phyloP scores from a whole-genome alignment of 2,329 filamentous ascomycete genomes.

The Arthrobotrys entomopaga region DNA sequence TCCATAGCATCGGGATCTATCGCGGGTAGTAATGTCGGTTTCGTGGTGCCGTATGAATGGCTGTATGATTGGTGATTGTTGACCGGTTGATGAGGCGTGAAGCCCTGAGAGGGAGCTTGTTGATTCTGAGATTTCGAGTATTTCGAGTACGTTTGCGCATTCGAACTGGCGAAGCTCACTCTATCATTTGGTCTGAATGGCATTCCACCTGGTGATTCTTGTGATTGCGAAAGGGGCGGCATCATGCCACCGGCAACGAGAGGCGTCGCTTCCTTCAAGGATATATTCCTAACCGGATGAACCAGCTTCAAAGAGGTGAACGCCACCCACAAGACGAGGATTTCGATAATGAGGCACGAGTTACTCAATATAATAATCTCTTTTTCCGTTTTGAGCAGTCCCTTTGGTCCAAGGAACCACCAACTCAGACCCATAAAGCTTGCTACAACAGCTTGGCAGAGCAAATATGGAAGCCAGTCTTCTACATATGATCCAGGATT shows the following conservation, averaged over 20 bases:
- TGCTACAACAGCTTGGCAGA: constrained; percentile 35
- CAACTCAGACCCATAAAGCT: constrained; percentile 41
- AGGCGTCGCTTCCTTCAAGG: constrained; percentile 7
- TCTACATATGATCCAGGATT: constrained; percentile 48
- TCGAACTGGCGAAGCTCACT: not conserved
- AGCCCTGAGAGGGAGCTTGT: not conserved
- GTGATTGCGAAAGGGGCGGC: not conserved
- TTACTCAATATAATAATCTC: constrained; percentile 40
- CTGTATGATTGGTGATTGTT: constrained; percentile 6
- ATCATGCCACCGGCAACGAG: constrained; percentile 7
- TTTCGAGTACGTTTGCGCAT: not conserved
- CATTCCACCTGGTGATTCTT: constrained; percentile 24
- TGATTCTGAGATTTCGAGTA: constrained; percentile 1
- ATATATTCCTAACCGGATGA: constrained; percentile 25
- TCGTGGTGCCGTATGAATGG: not conserved
- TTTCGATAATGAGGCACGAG: constrained; percentile 35
- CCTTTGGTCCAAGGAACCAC: constrained; percentile 37
- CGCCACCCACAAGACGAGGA: constrained; percentile 39
- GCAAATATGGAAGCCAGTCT: constrained; percentile 35
- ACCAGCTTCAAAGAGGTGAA: constrained; percentile 39
- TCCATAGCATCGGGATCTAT: constrained; percentile 53
- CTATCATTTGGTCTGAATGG: constrained; percentile 32
- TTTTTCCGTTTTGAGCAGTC: constrained; percentile 27
- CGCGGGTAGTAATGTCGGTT: constrained; percentile 12
- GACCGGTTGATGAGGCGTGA: constrained; percentile 5